Conservation (phyloP, 2,329 filamentous ascomycete genomes). For the Fusarium nodosum region DNA sequence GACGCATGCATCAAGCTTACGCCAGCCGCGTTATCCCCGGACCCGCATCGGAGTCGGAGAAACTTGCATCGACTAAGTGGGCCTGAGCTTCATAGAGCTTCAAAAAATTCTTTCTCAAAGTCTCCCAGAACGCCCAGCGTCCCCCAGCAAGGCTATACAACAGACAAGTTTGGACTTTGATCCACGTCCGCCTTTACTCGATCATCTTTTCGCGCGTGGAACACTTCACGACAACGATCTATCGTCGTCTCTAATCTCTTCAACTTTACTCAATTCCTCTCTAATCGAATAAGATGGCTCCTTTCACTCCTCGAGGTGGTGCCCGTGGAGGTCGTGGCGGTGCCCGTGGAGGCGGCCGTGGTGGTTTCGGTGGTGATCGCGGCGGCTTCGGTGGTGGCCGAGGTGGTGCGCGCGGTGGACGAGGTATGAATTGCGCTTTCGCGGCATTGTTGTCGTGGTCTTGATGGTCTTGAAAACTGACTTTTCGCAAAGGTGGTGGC, state of each 20-base stretch:
- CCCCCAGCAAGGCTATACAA: constrained; percentile 50
- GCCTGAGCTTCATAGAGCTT: constrained; percentile 53
- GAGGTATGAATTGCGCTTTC: constrained; percentile 39
- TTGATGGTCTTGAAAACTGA: constrained; percentile 47
- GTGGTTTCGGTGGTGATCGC: constrained; percentile 54
- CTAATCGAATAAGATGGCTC: constrained; percentile 52
- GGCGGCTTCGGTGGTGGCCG: constrained; percentile 52
- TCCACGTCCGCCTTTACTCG: constrained; percentile 49
- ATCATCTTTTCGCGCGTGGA: constrained; percentile 37
- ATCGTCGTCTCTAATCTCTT: constrained; percentile 38
- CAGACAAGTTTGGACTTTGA: constrained; percentile 51
- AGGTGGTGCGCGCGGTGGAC: constrained; percentile 47
- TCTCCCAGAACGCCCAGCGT: constrained; percentile 47
- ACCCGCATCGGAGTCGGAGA: constrained; percentile 45
- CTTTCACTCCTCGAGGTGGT: constrained; percentile 52
- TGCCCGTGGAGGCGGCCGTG: constrained; percentile 55
- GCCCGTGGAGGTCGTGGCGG: constrained; percentile 55
- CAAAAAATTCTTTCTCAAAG: constrained; percentile 57
- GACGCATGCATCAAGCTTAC: not conserved
- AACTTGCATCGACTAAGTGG: constrained; percentile 44
- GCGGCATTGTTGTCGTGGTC: constrained; percentile 17
- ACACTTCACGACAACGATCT: constrained; percentile 35
- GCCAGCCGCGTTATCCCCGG: constrained; percentile 31
- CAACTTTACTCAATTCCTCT: constrained; percentile 46
- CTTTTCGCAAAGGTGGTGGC: constrained; percentile 52